Evolutionary conservation across 1,139 yeast genomes (phyloP).

Genomic region (Scheffersomyces illinoinensis): DNA sequence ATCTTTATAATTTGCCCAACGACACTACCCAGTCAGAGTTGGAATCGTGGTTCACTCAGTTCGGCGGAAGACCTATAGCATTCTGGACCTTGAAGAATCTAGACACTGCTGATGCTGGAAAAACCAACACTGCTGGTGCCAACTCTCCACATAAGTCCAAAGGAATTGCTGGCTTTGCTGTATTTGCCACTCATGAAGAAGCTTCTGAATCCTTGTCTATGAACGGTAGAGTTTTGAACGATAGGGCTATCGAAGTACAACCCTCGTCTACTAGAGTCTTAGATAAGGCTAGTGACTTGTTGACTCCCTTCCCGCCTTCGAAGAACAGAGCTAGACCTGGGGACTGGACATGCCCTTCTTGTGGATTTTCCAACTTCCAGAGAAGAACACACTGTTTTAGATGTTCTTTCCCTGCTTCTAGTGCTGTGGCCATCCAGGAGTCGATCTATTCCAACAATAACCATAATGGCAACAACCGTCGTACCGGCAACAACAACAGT

Average conservation of each 20-base stretch:
- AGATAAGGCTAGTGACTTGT: slow-evolving; percentile 77
- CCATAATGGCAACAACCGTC: slow-evolving; percentile 7
- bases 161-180: slow-evolving; percentile 73
- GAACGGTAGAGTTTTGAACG: slow-evolving; percentile 79
- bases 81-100: slow-evolving; percentile 80
- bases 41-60: slow-evolving; percentile 89
- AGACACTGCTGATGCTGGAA: slow-evolving; percentile 33
- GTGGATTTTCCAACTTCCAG: slow-evolving; percentile 94
- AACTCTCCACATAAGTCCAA: slow-evolving; percentile 14
- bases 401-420: slow-evolving; percentile 85
- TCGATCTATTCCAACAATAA: slow-evolving; percentile 32
- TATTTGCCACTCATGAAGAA: slow-evolving; percentile 82
- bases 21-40: slow-evolving; percentile 91
- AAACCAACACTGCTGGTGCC: slow-evolving; percentile 11
- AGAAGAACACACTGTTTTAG: slow-evolving; percentile 93
- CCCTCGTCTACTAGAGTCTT: slow-evolving; percentile 79
- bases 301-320: slow-evolving; percentile 83
- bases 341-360: slow-evolving; percentile 96
- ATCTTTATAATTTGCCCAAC: slow-evolving; percentile 71
- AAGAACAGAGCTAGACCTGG: slow-evolving; percentile 95
- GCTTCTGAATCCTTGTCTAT: slow-evolving; percentile 74
- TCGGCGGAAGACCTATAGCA: slow-evolving; percentile 83
- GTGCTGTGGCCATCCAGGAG: slow-evolving; percentile 67
- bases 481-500: slow-evolving; percentile 5
- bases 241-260: slow-evolving; percentile 77